phyloP scores from a whole-genome alignment of 2,329 filamentous ascomycete genomes.

The Cryphonectria parasitica region DNA sequence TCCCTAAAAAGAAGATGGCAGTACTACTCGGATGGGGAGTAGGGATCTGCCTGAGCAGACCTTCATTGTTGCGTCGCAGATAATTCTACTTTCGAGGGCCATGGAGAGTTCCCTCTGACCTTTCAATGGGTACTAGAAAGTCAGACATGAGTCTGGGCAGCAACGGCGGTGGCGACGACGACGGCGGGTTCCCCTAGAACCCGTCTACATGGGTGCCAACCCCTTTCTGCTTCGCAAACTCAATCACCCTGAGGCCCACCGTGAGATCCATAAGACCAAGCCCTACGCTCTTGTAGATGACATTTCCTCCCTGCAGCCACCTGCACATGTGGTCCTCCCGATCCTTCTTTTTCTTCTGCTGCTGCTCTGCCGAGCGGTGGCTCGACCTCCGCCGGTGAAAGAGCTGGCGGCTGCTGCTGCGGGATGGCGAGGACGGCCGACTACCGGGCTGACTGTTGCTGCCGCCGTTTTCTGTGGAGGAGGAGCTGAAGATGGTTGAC shows the following conservation, averaged over 20 bases:
- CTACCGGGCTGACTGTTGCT: conserved; percentile 17
- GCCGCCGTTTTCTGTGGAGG: conserved; percentile 17
- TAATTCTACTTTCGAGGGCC: background rate
- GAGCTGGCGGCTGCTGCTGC: conserved; percentile 35
- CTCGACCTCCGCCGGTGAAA: conserved; percentile 40
- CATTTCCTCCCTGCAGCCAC: conserved; percentile 65
- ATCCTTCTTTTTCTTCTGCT: conserved; percentile 42
- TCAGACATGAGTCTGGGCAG: conserved; percentile 21
- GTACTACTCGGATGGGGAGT: background rate
- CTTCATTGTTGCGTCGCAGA: background rate
- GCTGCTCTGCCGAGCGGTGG: conserved; percentile 29
- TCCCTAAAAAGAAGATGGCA: background rate
- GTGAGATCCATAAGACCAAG: conserved; percentile 69
- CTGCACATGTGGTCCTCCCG: conserved; percentile 54
- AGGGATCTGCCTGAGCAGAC: background rate
- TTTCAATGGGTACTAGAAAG: conserved; percentile 8
- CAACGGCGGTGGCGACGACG: background rate
- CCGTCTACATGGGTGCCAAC: conserved; percentile 58
- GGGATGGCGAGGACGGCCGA: conserved; percentile 20
- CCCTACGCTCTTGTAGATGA: conserved; percentile 71
- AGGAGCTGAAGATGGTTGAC: conserved; percentile 44
- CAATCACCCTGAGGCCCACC: conserved; percentile 61
- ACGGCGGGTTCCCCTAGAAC: conserved; percentile 45
- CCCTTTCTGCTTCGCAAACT: conserved; percentile 57
- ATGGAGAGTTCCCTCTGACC: background rate